A percentile compares a stretch with the other conserved stretches of the same genome.
Evolutionary conservation across 257 asterid species (phyloP).

Genomic region (Buddleja alternifolia): DNA sequence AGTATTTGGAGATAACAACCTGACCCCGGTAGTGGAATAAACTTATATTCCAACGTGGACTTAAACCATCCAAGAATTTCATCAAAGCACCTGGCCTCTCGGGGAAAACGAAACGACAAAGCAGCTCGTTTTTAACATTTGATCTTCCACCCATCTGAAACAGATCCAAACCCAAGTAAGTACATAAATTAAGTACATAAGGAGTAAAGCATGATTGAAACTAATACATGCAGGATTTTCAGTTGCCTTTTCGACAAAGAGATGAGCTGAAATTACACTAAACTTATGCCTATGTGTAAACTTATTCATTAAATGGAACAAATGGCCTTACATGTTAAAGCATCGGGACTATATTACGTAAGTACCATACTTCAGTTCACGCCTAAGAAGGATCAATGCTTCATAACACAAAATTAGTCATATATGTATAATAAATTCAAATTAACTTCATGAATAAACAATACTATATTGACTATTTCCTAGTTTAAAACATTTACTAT

Average conservation of each 20-base stretch:
- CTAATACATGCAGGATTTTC: neutral
- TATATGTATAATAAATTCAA: neutral
- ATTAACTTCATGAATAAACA: neutral
- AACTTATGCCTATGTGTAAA: neutral
- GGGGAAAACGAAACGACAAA: constrained; percentile 88
- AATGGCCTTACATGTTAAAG: neutral
- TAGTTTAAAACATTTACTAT: neutral
- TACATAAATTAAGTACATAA: constrained; percentile 1
- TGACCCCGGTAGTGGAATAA: constrained; percentile 95
- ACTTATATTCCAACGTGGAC: constrained; percentile 97
- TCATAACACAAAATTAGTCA: neutral
- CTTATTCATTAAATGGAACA: neutral
- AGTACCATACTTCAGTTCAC: neutral
- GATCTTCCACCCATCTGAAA: constrained; percentile 96
- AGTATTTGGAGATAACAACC: no score
- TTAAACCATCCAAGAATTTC: constrained; percentile 84
- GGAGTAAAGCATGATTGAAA: neutral
- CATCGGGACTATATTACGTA: neutral
- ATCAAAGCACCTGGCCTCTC: constrained; percentile 92
- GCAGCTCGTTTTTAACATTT: constrained; percentile 69
- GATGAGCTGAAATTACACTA: no score
- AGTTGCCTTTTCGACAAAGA: neutral
- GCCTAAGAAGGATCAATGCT: neutral
- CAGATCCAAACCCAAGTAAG: constrained; percentile 20
- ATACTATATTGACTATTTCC: neutral